Percentiles rank a stretch among this genome's conserved stretches.
Evolutionary conservation across 192 early-diverging fungal species (phyloP).

Genomic region (Entomortierella lignicola): DNA sequence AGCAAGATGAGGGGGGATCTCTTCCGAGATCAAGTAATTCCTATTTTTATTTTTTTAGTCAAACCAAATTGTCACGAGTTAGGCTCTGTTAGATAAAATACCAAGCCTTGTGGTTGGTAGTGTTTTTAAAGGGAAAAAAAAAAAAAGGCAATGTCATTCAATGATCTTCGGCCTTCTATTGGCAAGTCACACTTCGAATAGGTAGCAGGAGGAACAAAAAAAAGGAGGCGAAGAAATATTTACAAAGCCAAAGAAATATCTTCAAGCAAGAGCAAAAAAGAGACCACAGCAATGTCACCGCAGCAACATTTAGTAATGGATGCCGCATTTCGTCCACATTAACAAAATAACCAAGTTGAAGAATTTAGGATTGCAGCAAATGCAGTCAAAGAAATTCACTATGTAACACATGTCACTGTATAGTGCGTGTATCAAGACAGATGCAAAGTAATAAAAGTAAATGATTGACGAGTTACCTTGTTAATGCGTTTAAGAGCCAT

Average conservation of each 20-base stretch:
- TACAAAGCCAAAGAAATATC: slow-evolving; percentile 11
- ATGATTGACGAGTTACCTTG: slow-evolving; percentile 76
- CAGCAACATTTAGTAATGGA: neutral
- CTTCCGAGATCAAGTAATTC: slow-evolving; percentile 95
- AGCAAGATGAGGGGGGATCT: slow-evolving; percentile 98
- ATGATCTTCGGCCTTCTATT: slow-evolving; percentile 42
- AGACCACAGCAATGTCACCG: neutral
- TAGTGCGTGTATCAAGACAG: neutral
- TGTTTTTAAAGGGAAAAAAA: neutral
- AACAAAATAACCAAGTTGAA: too few species aligned
- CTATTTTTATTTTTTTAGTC: slow-evolving; percentile 60
- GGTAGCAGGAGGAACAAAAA: slow-evolving; percentile 11
- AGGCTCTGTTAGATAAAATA: neutral
- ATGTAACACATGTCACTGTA: too few species aligned
- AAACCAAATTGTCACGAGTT: slow-evolving; percentile 10
- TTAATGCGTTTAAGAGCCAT: slow-evolving; percentile 99
- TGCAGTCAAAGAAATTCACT: too few species aligned
- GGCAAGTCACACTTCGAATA: slow-evolving; percentile 35
- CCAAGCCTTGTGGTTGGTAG: neutral
- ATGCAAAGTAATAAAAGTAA: neutral
- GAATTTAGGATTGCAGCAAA: too few species aligned
- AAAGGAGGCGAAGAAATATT: slow-evolving; percentile 16
- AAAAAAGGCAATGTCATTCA: neutral
- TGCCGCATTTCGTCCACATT: too few species aligned
- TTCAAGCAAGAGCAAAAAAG: neutral